These are phyloP conservation scores for Salix viminalis DNA, from an alignment of 345 rosid genomes.

Conservation along the genomic window DNA sequence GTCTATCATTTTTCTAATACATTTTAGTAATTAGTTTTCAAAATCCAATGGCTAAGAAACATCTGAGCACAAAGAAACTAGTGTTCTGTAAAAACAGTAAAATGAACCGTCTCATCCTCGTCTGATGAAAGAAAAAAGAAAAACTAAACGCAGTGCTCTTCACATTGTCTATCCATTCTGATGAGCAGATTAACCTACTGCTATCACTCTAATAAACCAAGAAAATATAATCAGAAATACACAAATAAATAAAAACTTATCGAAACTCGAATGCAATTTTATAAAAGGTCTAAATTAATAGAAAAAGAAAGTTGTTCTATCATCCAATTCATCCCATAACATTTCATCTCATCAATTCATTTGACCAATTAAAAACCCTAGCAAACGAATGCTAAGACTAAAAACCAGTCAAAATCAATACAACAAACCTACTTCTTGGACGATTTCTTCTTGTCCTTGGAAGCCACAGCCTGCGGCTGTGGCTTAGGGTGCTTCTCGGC, in stretches of 20 bases:
- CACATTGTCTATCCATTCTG: not conserved
- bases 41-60: not conserved
- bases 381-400: not conserved
- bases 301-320: not conserved
- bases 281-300: not conserved
- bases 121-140: not conserved
- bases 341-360: not conserved
- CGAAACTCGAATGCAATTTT: not conserved
- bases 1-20: not conserved
- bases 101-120: not conserved
- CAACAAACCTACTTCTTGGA: constrained; percentile 47
- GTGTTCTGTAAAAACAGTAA: not conserved
- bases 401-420: constrained; percentile 5
- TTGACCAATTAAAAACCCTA: not conserved
- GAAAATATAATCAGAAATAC: not conserved
- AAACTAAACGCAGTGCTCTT: not conserved
- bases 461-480: constrained; percentile 32
- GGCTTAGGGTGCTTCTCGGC: constrained; percentile 86
- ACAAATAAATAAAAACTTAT: not conserved
- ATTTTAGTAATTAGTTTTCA: not conserved
- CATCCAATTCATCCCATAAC: constrained; percentile 1
- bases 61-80: not conserved
- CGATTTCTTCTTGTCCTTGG: constrained; percentile 53
- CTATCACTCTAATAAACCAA: not conserved
- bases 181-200: not conserved